Percentiles rank a stretch among this genome's conserved stretches.
phyloP scores from a whole-genome alignment of 2,329 filamentous ascomycete genomes.

The Fusarium proliferatum region DNA sequence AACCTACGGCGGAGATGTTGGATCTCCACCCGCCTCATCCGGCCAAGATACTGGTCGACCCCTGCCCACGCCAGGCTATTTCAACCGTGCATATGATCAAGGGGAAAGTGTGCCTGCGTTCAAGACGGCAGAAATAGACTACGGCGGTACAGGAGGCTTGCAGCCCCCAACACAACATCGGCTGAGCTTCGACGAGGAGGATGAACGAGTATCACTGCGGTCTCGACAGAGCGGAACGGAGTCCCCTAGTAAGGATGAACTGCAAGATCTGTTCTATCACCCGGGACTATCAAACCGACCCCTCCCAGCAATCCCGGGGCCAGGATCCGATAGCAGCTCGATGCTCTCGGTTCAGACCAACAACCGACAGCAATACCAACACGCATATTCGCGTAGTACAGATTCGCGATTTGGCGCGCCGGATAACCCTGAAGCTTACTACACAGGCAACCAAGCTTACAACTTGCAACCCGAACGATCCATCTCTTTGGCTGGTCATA shows the following conservation, averaged over 20 bases:
- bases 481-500: conserved; percentile 85
- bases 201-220: conserved; percentile 74
- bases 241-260: conserved; percentile 76
- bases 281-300: conserved; percentile 77
- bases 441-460: conserved; percentile 52
- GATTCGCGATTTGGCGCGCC: conserved; percentile 56
- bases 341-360: conserved; percentile 59
- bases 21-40: conserved; percentile 54
- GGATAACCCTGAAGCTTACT: conserved; percentile 63
- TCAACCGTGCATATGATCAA: conserved; percentile 41
- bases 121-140: conserved; percentile 80
- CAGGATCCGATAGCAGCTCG: conserved; percentile 70
- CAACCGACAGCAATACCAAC: conserved; percentile 58
- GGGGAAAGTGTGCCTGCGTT: conserved; percentile 55
- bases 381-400: conserved; percentile 60
- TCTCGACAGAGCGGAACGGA: conserved; percentile 70
- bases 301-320: conserved; percentile 70
- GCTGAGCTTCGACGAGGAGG: conserved; percentile 92
- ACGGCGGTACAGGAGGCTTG: conserved; percentile 88
- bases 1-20: conserved; percentile 61
- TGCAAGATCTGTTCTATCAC: conserved; percentile 93
- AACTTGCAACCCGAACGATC: conserved; percentile 71
- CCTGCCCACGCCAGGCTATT: conserved; percentile 59
- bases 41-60: conserved; percentile 60
- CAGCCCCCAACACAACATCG: conserved; percentile 79